phyloP scores from a whole-genome alignment of 2,329 filamentous ascomycete genomes.

The Plectosphaerella sp. region DNA sequence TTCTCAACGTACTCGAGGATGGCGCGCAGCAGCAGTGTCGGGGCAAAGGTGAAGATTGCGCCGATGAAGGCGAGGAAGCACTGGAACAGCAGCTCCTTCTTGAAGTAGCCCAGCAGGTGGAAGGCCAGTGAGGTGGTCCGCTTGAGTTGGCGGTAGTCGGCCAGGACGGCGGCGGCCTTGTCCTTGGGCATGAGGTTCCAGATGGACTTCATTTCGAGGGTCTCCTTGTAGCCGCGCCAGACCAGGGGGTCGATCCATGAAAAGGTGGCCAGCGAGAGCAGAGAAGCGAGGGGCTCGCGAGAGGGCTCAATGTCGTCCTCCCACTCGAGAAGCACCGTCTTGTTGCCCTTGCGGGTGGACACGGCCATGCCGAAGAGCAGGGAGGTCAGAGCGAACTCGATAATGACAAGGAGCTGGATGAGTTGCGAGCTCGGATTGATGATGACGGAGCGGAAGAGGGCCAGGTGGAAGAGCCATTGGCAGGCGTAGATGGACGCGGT shows the following conservation, averaged over 20 bases:
- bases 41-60: slow-evolving; percentile 83
- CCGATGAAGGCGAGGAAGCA: slow-evolving; percentile 74
- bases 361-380: slow-evolving; percentile 72
- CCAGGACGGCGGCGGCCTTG: slow-evolving; percentile 76
- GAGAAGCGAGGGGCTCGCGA: slow-evolving; percentile 78
- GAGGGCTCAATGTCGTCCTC: slow-evolving; percentile 86
- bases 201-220: slow-evolving; percentile 77
- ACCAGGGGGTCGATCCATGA: slow-evolving; percentile 88
- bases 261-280: slow-evolving; percentile 85
- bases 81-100: slow-evolving; percentile 68
- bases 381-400: slow-evolving; percentile 71
- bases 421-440: slow-evolving; percentile 67
- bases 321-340: slow-evolving; percentile 80
- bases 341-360: slow-evolving; percentile 87
- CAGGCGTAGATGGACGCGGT: slow-evolving; percentile 78
- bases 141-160: slow-evolving; percentile 79
- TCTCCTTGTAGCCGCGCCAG: slow-evolving; percentile 80
- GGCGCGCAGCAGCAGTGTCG: slow-evolving; percentile 83
- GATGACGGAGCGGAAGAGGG: slow-evolving; percentile 80
- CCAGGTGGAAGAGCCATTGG: slow-evolving; percentile 73
- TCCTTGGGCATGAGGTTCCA: slow-evolving; percentile 90
- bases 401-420: slow-evolving; percentile 60
- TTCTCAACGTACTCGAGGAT: slow-evolving; percentile 94
- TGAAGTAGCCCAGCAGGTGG: slow-evolving; percentile 84
- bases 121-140: slow-evolving; percentile 75